Evolutionary conservation across 192 early-diverging fungal genomes (phyloP).

Genomic region (Cladochytrium replicatum): DNA sequence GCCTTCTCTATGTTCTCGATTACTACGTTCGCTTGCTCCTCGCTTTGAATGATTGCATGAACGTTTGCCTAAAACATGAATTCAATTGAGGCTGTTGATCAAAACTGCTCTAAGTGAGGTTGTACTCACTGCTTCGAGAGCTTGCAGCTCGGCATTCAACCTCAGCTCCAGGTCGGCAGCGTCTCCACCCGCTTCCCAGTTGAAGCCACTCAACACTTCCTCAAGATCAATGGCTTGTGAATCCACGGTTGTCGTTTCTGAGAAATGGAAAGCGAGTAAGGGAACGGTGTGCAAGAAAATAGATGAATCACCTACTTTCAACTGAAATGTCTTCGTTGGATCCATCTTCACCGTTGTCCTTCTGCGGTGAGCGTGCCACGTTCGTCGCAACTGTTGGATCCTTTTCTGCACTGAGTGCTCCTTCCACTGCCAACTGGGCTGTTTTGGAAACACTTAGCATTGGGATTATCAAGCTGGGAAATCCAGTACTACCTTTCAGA

Average conservation of each 20-base stretch:
- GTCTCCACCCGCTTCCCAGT: slow-evolving; percentile 80
- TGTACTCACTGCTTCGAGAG: slow-evolving; percentile 63
- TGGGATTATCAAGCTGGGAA: neutral
- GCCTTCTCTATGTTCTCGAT: slow-evolving; percentile 77
- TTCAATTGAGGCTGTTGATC: neutral
- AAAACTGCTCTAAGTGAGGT: neutral
- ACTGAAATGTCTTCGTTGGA: no score
- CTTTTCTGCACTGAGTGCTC: neutral
- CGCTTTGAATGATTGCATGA: slow-evolving; percentile 86
- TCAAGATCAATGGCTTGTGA: slow-evolving; percentile 40
- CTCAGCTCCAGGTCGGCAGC: slow-evolving; percentile 77
- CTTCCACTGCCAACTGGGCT: neutral
- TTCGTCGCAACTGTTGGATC: no score
- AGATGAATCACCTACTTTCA: neutral
- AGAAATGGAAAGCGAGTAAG: no score
- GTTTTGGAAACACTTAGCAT: neutral
- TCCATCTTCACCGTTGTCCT: no score
- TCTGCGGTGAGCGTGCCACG: no score
- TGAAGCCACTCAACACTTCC: slow-evolving; percentile 72
- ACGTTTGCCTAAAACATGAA: slow-evolving; percentile 68
- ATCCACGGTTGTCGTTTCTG: slow-evolving; percentile 4
- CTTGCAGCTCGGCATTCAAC: slow-evolving; percentile 73
- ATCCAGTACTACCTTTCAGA: neutral
- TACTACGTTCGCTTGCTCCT: slow-evolving; percentile 70
- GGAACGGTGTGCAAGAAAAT: no score